Base-by-base conservation (phyloP, 805 yeast genomes). In the Suhomyces pyralidae region DNA sequence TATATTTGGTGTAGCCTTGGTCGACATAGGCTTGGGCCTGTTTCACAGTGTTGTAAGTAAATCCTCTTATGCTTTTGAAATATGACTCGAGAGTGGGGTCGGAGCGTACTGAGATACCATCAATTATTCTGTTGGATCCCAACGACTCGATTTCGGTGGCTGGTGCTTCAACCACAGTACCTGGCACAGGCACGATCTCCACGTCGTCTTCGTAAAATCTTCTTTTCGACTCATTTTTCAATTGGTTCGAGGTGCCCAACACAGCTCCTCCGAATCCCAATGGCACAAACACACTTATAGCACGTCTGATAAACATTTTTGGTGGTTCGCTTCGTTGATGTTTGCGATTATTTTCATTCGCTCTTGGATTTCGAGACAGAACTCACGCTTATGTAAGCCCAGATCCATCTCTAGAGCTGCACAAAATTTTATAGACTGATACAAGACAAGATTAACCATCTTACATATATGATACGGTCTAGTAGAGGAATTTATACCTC, bases 101-200 rank as follows among this genome's bases (percentile, higher is more conserved):
- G 2, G 86, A 77, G 47, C 85, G 79, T 42, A 84, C 78, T 0
- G 84, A 74, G 20, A 80, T 77, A 12, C 88, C 89, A 58, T 81
- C 80, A 47, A 83, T 75, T 20, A 80, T 61, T 51, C 73, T 65
- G 59, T 76, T 76, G 40, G 81, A 76, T 8, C 82, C 83, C 55
- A 80, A 63, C 0, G 73, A 55, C 51, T 76, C 74, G 9, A 76
- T 58, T 56, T 80, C 77, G 12, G 74, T 54, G 7, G 70, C 73
- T 1, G 78, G 58, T 12, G 81, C 78, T 24, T 81, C 73, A 7
- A 70, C 66, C 1, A 71, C 65, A 0, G 83, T 78, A 3, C 85
- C 84, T 26, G 85, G 84, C 17, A 79, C 63, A 2, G 83, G 81
- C 2, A 71, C 71, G 17, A 75, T 71, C 8, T 67, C 59, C 25